phyloP scores from a whole-genome alignment of 78 protist species.

The Dictyostelium capitatum region DNA sequence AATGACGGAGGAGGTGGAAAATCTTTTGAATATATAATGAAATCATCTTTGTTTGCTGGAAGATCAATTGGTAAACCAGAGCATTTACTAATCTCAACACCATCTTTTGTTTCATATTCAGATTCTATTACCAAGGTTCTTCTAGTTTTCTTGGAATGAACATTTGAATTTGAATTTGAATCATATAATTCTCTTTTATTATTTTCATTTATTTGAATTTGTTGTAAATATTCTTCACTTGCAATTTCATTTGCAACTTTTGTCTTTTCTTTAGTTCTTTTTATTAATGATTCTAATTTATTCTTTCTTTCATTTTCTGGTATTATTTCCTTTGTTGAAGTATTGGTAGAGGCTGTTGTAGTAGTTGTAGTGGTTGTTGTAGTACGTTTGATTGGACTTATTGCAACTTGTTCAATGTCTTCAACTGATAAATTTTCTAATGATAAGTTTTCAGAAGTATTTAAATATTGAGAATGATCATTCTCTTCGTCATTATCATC shows the following conservation, averaged over 20 bases:
- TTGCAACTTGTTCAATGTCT: neutral
- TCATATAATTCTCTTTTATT: neutral
- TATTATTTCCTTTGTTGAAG: too few species aligned
- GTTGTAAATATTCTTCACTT: neutral
- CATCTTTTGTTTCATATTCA: neutral
- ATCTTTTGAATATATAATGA: neutral
- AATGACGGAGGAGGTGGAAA: neutral
- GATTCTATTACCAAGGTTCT: neutral
- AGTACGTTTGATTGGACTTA: neutral
- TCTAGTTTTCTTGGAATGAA: neutral
- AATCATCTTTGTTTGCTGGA: neutral
- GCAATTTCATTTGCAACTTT: neutral
- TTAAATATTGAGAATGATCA: neutral
- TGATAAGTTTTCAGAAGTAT: neutral
- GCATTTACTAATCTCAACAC: neutral
- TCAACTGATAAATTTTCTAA: conserved; percentile 13
- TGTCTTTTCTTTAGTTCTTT: neutral
- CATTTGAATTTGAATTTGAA: neutral
- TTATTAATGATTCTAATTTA: neutral
- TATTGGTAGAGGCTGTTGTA: too few species aligned
- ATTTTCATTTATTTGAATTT: conserved; percentile 1
- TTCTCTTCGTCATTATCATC: neutral
- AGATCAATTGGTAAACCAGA: neutral
- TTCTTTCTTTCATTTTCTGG: neutral
- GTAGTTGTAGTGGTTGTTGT: neutral